Percentiles rank a stretch among this genome's conserved stretches.
Evolutionary conservation across 2,329 filamentous ascomycete genomes (phyloP).

Genomic region (Aspergillus udagawae): DNA sequence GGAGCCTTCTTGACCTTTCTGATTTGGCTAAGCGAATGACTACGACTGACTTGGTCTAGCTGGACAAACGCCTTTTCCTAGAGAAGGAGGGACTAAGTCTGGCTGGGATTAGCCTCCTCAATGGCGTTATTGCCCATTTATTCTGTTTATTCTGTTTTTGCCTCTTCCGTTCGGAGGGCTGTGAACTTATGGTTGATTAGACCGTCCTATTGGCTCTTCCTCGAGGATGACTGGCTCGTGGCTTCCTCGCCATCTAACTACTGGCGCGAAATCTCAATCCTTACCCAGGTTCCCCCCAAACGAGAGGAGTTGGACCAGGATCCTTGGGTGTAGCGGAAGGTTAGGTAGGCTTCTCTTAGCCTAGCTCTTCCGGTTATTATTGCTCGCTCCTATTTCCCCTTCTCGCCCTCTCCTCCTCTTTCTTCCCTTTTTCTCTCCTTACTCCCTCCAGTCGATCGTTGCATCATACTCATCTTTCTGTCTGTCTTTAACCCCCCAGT

Average conservation of each 20-base stretch:
- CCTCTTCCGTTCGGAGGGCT: neutral
- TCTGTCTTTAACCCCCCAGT: neutral
- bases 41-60: neutral
- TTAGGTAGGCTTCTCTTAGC: neutral
- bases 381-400: neutral
- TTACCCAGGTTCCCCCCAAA: no score
- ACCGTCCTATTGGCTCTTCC: neutral
- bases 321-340: neutral
- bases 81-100: neutral
- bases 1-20: neutral
- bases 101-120: neutral
- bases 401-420: conserved; percentile 3
- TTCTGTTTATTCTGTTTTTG: no score
- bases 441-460: neutral
- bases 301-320: neutral
- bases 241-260: neutral
- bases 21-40: neutral
- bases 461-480: neutral
- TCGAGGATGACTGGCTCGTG: neutral
- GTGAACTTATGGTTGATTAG: neutral
- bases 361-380: neutral
- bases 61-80: neutral
- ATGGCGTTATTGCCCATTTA: neutral
- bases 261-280: neutral
- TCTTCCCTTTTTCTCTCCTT: neutral